Base-by-base conservation (phyloP, 208 protist genomes). In the Lotmaria passim region DNA sequence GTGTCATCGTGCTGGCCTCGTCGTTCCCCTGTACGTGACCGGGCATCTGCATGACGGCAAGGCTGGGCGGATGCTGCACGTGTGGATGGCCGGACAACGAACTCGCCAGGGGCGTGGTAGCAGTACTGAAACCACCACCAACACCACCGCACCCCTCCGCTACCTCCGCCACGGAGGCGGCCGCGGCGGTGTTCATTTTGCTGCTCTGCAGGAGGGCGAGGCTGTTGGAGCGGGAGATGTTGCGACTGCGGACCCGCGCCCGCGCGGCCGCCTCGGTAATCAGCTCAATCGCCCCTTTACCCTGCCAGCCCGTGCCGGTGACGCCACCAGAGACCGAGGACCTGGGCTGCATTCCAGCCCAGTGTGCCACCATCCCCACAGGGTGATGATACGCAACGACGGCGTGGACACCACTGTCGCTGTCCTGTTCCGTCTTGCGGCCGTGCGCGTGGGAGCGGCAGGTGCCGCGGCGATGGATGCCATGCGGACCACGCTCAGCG, bases 221-320 rank as follows among this genome's bases (percentile, higher is more conserved):
- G 56, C 56, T 76, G 62, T 30, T 62, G 11, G 46, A 51, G 6
- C 62, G 53, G 15, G 62, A 70, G 19, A 59, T 23, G 36, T 50
- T 36, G 23, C 36, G 39, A 31, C 56, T 43, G 38, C 61, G 38
- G 12, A 48, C 62, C 26, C 7, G 17, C 34, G 39, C 46, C 0
- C 34, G 71, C 6, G 44, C 56, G 1, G 56, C 71, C 3, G 28
- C 46, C 36, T 44, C 62, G 0, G 24, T 46, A 14, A 52, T 23
- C 26, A 51, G 30, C 23, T 56, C 53, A 21, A 64, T n/a, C n/a
- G 60, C 1, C 7, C 59, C 33, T 4, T 28, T 23, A 3, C 8
- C 50, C 19, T 23, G 33, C 7, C 28, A 2, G 11, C 33, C n/a
- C 12, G 3, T 12, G 28, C n/a, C 3, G 19, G 21, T 38, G 28